phyloP scores from a whole-genome alignment of 495 filamentous ascomycete species.

The Margaritispora aquatica region DNA sequence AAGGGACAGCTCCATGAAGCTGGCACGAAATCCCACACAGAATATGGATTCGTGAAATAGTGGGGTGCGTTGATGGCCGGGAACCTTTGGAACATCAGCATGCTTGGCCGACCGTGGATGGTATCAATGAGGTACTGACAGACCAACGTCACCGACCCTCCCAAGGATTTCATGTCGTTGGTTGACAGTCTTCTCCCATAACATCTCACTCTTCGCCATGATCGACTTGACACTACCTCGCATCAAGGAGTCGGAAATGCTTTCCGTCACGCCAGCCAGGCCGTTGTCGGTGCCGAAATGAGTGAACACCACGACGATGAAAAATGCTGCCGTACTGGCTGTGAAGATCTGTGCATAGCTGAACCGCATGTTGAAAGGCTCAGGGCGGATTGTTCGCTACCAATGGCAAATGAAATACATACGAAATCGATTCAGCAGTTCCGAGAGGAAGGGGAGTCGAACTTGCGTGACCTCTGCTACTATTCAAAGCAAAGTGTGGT shows the following conservation, averaged over 20 bases:
- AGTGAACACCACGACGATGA: constrained; percentile 1
- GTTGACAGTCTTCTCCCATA: constrained; percentile 11
- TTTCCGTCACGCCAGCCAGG: not conserved
- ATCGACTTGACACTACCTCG: constrained; percentile 2
- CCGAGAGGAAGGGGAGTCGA: too few species aligned
- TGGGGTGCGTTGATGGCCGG: not conserved
- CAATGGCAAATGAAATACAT: not conserved
- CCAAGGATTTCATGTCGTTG: constrained; percentile 4
- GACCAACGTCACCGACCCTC: not conserved
- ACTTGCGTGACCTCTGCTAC: too few species aligned
- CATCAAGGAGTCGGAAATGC: not conserved
- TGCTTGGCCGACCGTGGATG: not conserved
- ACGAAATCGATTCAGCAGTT: not conserved
- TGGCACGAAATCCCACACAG: constrained; percentile 28
- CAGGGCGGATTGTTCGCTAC: not conserved
- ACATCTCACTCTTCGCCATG: constrained; percentile 14
- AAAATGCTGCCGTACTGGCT: not conserved
- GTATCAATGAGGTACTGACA: not conserved
- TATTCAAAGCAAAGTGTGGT: too few species aligned
- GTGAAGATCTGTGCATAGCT: not conserved
- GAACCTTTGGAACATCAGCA: constrained; percentile 1
- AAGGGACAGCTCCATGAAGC: constrained; percentile 23
- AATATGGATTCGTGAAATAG: constrained; percentile 18
- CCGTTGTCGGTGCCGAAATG: not conserved
- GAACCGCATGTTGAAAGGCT: constrained; percentile 1